Evolutionary conservation across 164 flowering plant genomes (phyloP).

Genomic region (Warburgia ugandensis): DNA sequence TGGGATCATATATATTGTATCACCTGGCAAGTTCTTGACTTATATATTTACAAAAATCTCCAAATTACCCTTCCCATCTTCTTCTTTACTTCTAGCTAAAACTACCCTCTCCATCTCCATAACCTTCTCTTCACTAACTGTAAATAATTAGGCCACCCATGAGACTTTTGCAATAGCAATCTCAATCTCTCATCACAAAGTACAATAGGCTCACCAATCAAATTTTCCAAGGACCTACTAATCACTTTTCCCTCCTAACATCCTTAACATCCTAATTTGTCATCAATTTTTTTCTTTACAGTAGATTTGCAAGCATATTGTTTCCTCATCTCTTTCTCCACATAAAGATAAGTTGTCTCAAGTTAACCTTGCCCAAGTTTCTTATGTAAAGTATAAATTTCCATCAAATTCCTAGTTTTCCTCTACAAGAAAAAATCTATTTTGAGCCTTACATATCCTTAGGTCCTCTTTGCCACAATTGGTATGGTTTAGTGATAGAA

Average conservation of each 20-base stretch:
- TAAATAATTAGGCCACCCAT: no score
- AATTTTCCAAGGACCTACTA: no score
- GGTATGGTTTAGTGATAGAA: slow-evolving; percentile 5
- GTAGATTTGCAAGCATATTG: slow-evolving; percentile 83
- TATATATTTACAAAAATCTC: no score
- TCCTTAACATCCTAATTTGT: slow-evolving; percentile 71
- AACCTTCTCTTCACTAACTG: no score
- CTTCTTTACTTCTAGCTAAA: no score
- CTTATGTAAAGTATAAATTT: slow-evolving; percentile 52
- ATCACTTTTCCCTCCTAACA: slow-evolving; percentile 82
- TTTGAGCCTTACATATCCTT: slow-evolving; percentile 42
- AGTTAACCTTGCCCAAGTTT: slow-evolving; percentile 86
- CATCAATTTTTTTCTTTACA: slow-evolving; percentile 56
- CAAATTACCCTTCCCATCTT: no score
- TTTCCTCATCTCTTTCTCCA: slow-evolving; percentile 55
- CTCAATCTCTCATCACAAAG: no score
- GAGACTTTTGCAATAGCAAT: no score
- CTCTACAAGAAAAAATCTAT: slow-evolving; percentile 47
- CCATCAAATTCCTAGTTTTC: slow-evolving; percentile 63
- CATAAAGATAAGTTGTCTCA: slow-evolving; percentile 64
- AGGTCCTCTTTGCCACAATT: slow-evolving; percentile 26
- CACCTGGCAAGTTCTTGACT: no score
- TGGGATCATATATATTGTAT: no score
- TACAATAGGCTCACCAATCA: no score
- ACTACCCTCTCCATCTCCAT: no score